Conservation (phyloP, 441 rosid genomes). For the Corymbia calophylla region DNA sequence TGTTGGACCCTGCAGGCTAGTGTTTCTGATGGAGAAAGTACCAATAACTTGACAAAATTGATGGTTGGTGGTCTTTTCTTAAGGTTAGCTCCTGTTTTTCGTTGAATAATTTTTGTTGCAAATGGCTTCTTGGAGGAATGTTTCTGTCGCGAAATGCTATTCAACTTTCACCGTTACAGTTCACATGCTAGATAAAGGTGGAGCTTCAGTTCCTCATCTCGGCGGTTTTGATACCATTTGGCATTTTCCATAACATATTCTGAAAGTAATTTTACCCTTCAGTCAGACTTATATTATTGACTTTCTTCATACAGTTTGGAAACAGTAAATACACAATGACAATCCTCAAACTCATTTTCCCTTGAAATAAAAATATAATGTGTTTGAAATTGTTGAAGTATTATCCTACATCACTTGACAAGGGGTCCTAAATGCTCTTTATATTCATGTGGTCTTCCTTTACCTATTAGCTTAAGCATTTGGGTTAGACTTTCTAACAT, state of each 20-base stretch:
- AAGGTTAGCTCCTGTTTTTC: slow-evolving; percentile 33
- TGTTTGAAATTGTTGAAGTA: neutral
- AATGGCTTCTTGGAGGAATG: neutral
- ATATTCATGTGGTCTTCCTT: neutral
- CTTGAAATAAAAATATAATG: neutral
- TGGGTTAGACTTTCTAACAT: neutral
- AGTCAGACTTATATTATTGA: neutral
- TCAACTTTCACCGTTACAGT: neutral
- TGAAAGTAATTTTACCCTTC: neutral
- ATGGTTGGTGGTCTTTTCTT: slow-evolving; percentile 78
- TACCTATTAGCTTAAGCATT: no score
- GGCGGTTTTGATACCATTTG: neutral
- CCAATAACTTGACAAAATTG: slow-evolving; percentile 71
- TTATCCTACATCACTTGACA: neutral
- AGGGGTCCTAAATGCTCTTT: neutral
- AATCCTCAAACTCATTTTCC: neutral
- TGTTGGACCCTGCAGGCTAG: slow-evolving; percentile 56
- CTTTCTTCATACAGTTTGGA: neutral
- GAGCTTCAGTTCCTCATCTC: neutral
- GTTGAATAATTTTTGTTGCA: neutral
- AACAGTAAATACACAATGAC: neutral
- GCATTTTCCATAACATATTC: neutral
- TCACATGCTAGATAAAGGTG: neutral
- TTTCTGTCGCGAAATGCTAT: neutral
- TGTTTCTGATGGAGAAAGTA: slow-evolving; percentile 81